phyloP scores from a whole-genome alignment of 1,139 yeast genomes.

The Saccharomyces hybrid region DNA sequence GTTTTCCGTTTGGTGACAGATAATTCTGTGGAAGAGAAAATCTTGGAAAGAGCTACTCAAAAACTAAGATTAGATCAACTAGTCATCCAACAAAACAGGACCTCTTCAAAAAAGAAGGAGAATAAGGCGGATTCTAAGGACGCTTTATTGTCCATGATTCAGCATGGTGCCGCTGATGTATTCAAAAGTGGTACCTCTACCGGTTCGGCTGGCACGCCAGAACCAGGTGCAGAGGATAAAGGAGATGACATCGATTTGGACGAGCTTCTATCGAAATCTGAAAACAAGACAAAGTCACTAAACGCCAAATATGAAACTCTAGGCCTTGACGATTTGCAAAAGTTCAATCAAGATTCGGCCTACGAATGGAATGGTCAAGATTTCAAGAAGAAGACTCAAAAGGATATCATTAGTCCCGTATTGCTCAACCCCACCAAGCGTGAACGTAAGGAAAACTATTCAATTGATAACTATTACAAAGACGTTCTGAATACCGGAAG shows the following conservation, averaged over 20 bases:
- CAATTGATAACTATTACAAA: conserved; percentile 71
- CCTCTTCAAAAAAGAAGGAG: conserved; percentile 38
- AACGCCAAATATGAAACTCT: conserved; percentile 74
- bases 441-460: conserved; percentile 71
- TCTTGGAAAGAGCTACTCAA: conserved; percentile 91
- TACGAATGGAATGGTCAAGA: conserved; percentile 84
- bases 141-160: conserved; percentile 88
- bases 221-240: conserved; percentile 29
- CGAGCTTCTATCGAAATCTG: conserved; percentile 65
- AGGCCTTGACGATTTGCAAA: conserved; percentile 87
- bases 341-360: conserved; percentile 57
- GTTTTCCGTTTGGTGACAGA: conserved; percentile 91
- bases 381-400: conserved; percentile 56
- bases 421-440: conserved; percentile 75
- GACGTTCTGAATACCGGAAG: conserved; percentile 66
- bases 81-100: conserved; percentile 89
- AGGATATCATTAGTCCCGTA: conserved; percentile 35
- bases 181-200: conserved; percentile 41
- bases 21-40: conserved; percentile 93
- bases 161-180: conserved; percentile 89
- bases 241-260: conserved; percentile 66
- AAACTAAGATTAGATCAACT: conserved; percentile 86
- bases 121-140: conserved; percentile 61
- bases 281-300: conserved; percentile 67
- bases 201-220: conserved; percentile 27